Evolutionary conservation across 176 grass and related monocot genomes (phyloP), one percentile per base, ranked within the genome.

Genomic region (Oryza meridionalis): DNA sequence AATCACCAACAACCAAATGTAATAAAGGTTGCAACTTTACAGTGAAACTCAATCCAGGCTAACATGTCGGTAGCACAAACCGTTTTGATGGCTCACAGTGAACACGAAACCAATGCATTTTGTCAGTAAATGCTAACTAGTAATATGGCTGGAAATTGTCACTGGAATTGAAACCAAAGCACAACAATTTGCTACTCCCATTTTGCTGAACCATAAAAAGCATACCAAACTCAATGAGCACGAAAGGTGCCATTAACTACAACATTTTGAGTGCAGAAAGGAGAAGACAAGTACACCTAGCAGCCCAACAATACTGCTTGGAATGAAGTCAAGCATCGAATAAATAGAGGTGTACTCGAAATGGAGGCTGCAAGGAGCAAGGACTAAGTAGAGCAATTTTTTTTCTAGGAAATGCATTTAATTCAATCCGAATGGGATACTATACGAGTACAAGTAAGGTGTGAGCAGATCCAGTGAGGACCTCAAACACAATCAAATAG

Each of bases 1-100:
- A 47, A 86, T 73, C 78, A 82, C 19, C 67, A 82, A 77, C 83
- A 73, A 68, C 73, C 84, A 72, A 86, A 72, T 72, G 67, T 47
- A 83, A 69, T 51, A 75, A 90, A 83, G 47, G 75, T 38, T 42
- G 13, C 24, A 75, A 21, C 84, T 86, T 90, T 79, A 21, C 53
- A 86, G 58, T 75, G 51, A 79, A 40, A 77, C 69, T 46, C 62
- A 87, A 87, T 83, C 62, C 80, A 75, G 45, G 51, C 71, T 32
- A 75, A 68, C 79, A 67, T 67, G 58, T 73, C 44, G 16, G 73
- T 75, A 68, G 59, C 66, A 16, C 59, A 68, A 82, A 78, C 25
- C n/a, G 1, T 73, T 78, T 74, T 75, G 65, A 50, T 69, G 37
- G 49, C 26, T 25, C 10, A 43, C 1, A 86, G 46, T 22, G 15